Evolutionary conservation across 208 protist species (phyloP), one percentile per base, ranked within the genome.

Genomic region (Leishmania braziliensis): DNA sequence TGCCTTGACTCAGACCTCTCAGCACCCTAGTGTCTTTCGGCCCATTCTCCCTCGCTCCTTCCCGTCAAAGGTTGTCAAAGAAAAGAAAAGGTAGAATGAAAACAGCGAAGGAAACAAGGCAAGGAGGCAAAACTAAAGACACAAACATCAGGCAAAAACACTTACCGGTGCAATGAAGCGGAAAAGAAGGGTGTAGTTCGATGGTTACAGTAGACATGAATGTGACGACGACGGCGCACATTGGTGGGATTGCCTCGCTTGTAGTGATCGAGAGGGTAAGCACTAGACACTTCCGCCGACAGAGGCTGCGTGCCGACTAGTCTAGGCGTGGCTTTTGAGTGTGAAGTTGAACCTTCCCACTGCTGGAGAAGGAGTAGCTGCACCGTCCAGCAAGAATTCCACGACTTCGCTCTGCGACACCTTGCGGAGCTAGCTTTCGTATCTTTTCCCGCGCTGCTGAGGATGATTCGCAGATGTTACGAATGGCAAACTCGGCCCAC

Each of bases 401-500:
- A 65, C 89, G 84, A 63, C 87, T 94, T 75, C 94, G 88, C 6
- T 90, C 82, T 51, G 85, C 77, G 46, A 96, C 50, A 62, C 85
- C 76, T 2, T 92, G 69, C n/a, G 91, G 86, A 23, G 69, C 83
- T 39, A 97, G 76, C 69, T 87, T 71, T 50, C 85, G 80, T 60
- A 97, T 90, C 72, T 88, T 91, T 29, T 95, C 93, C 48, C 85
- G 69, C 36, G 92, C 95, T 50, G 81, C 74, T 10, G 77, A 62
- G n/a, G 85, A 88, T 18, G 86, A 89, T 20, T 74, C 82, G 77
- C 92, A 96, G 48, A 98, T 85, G 80, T 98, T 98, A 46, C 94
- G 89, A 58, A 98, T 94, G 18, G 86, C 83, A 76, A 98, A 98
- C 78, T 96, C 87, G 26, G 95, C 90, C 94, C 95, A 98, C 80